phyloP scores from a whole-genome alignment of 2,329 filamentous ascomycete genomes.

The Cordyceps javanica region DNA sequence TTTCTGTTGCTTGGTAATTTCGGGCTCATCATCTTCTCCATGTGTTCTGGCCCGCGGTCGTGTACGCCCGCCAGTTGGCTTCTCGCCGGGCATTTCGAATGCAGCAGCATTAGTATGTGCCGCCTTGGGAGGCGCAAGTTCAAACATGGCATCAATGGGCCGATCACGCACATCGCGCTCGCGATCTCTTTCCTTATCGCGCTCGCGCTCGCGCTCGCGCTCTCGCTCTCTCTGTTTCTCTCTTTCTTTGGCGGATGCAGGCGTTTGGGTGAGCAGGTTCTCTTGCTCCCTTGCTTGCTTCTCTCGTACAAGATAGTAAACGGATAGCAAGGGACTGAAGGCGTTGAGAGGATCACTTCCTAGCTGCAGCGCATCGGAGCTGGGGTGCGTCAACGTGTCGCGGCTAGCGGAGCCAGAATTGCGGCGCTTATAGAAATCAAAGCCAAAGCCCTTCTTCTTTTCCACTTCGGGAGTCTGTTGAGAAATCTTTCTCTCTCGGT shows the following conservation, averaged over 20 bases:
- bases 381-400: slow-evolving; percentile 80
- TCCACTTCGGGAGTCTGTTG: slow-evolving; percentile 60
- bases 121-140: slow-evolving; percentile 73
- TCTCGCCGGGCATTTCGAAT: slow-evolving; percentile 87
- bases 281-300: slow-evolving; percentile 74
- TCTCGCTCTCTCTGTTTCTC: slow-evolving; percentile 27
- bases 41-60: slow-evolving; percentile 86
- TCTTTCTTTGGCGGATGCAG: slow-evolving; percentile 34
- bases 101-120: slow-evolving; percentile 81
- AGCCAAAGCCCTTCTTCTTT: slow-evolving; percentile 78
- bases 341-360: slow-evolving; percentile 88
- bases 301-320: slow-evolving; percentile 94
- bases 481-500: slow-evolving; percentile 57
- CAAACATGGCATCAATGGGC: slow-evolving; percentile 50
- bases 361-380: slow-evolving; percentile 74
- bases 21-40: slow-evolving; percentile 83
- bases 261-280: slow-evolving; percentile 32
- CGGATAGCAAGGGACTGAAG: slow-evolving; percentile 83
- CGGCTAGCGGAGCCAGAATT: slow-evolving; percentile 77
- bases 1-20: slow-evolving; percentile 36
- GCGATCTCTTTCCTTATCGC: slow-evolving; percentile 33
- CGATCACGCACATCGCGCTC: slow-evolving; percentile 1
- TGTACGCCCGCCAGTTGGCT: slow-evolving; percentile 74
- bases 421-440: slow-evolving; percentile 94
- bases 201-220: slow-evolving; percentile 11